Evolutionary conservation across 495 filamentous ascomycete species (phyloP).

Genomic region (Penicillium fimorum): DNA sequence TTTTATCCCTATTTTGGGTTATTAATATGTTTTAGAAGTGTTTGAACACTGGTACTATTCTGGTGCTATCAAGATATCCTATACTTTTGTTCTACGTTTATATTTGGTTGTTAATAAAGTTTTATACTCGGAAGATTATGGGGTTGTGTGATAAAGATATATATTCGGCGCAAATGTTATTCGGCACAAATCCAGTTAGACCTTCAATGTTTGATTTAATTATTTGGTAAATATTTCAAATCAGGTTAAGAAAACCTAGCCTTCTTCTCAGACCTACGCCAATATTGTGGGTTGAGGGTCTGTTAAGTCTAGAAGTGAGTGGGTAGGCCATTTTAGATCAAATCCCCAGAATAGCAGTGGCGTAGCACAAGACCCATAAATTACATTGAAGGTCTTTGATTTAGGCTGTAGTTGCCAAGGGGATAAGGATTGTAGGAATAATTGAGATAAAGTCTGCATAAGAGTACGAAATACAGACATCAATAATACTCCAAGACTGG

Average conservation of each 20-base stretch:
- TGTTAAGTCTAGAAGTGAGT: constrained; percentile 1
- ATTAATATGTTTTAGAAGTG: too few relatives aligned
- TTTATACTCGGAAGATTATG: not conserved
- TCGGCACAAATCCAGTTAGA: not conserved
- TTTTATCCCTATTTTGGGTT: not conserved
- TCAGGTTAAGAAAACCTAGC: not conserved
- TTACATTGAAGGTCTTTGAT: not conserved
- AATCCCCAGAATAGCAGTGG: constrained; percentile 2
- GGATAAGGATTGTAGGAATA: not conserved
- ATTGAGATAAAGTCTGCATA: not conserved
- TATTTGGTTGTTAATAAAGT: not conserved
- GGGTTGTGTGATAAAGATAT: not conserved
- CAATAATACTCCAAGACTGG: not conserved
- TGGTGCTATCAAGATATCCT: too few relatives aligned
- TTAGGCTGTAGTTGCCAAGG: not conserved
- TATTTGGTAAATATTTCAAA: not conserved
- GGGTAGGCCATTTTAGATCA: constrained; percentile 1
- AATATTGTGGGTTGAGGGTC: not conserved
- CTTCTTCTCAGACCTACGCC: not conserved
- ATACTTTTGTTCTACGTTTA: not conserved
- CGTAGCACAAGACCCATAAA: constrained; percentile 10
- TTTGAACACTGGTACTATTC: too few relatives aligned
- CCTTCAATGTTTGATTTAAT: not conserved
- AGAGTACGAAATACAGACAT: not conserved
- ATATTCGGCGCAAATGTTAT: not conserved